Evolutionary conservation across 228 moss, liverwort and hornwort genomes (phyloP), one percentile per base, ranked within the genome.

Genomic region (Sphagnum magellanicum): DNA sequence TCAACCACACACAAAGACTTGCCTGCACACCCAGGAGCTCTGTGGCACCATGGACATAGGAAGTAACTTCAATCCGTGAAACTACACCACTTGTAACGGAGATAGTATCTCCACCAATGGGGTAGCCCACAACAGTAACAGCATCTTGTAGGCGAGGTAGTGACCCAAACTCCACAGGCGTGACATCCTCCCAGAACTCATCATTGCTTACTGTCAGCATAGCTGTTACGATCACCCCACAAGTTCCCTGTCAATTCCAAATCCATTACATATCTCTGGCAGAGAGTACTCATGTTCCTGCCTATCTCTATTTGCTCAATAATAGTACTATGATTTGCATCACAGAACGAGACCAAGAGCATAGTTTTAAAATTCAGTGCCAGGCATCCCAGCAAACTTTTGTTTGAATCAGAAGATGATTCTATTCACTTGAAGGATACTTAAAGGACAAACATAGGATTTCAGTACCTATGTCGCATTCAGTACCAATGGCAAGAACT

Each of bases 71-170:
- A 57, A 86, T 79, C 68, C 85, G 77, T 55, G 85, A 86, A 46
- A 78, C 85, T 63, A 86, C 85, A 74, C 85, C 85, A 75, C 82
- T 86, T 46, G 85, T 86, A 47, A 86, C 85, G 59, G 82, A 86
- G 57, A 86, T 86, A 13, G 85, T 86, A 64, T 86, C 85, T 52
- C 85, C 85, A 70, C 85, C 85, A 60, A 86, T 86, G 50, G 85
- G 82, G 63, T 86, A 86, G 32, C 85, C 85, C 46, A 86, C 85
- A 48, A 86, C 85, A 4, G 85, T 85, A 10, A 85, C 81, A 52
- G 85, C 81, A 65, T 85, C 85, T 79, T 85, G 85, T 60, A 86
- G 68, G 13, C 81, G 79, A 12, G 85, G 85, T 49, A 86, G 81
- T 32, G 74, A 75, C 49, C 85, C 85, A 79, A 86, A 86, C 17